These are phyloP conservation scores for Ascochyta lentis DNA, from an alignment of 2,329 filamentous ascomycete species.

Conservation along the genomic window DNA sequence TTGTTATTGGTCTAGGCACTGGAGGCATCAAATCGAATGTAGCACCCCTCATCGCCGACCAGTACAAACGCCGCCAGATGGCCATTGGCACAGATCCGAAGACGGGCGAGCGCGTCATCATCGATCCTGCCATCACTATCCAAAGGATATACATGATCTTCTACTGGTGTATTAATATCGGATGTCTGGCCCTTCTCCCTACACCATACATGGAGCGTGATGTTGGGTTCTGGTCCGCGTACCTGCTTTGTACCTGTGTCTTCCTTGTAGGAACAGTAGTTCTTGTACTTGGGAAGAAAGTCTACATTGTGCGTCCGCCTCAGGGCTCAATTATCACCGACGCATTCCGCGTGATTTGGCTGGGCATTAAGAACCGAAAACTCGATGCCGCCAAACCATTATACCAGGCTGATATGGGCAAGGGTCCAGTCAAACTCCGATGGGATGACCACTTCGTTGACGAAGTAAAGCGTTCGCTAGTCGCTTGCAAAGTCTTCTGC, in stretches of 20 bases:
- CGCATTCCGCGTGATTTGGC: conserved; percentile 66
- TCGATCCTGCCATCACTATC: conserved; percentile 57
- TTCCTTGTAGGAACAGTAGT: conserved; percentile 69
- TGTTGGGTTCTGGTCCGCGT: conserved; percentile 74
- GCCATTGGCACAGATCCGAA: conserved; percentile 51
- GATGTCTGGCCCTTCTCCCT: conserved; percentile 70
- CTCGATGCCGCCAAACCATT: conserved; percentile 71
- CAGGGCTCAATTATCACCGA: conserved; percentile 49
- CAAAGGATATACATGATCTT: conserved; percentile 67
- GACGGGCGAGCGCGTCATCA: conserved; percentile 54
- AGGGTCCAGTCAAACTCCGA: conserved; percentile 48
- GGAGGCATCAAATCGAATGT: conserved; percentile 87
- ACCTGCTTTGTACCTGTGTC: conserved; percentile 67
- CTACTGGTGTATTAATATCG: conserved; percentile 76
- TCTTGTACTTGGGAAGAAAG: conserved; percentile 48
- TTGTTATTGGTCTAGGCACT: conserved; percentile 75
- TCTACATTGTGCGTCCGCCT: conserved; percentile 50
- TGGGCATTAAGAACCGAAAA: conserved; percentile 60
- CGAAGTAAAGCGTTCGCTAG: conserved; percentile 70
- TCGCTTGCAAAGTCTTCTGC: conserved; percentile 72
- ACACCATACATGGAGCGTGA: conserved; percentile 75
- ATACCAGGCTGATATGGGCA: conserved; percentile 63
- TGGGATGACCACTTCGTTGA: conserved; percentile 78
- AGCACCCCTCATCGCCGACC: conserved; percentile 58
- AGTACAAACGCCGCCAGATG: conserved; percentile 54